These are phyloP conservation scores for Prunella vulgaris DNA, from an alignment of 257 asterid genomes.

Conservation along the genomic window DNA sequence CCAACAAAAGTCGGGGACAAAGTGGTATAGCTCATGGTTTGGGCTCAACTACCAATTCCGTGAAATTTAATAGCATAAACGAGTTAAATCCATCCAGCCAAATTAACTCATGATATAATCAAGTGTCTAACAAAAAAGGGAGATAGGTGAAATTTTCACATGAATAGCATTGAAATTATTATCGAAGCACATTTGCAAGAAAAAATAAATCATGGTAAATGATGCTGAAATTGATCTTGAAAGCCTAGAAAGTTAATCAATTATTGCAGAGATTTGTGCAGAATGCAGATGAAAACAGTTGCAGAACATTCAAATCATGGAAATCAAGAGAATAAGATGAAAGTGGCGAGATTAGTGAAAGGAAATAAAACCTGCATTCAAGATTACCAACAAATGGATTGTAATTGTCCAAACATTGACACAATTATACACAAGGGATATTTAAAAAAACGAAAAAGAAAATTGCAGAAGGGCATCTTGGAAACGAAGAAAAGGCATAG, in stretches of 20 bases:
- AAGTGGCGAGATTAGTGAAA: neutral
- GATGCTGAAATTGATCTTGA: neutral
- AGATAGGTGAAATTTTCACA: neutral
- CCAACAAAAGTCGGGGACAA: slow-evolving; percentile 22
- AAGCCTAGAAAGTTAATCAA: neutral
- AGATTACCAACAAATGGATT: neutral
- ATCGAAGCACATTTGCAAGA: neutral
- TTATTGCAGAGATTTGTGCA: neutral
- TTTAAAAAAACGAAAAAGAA: neutral
- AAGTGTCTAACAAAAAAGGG: slow-evolving; percentile 2
- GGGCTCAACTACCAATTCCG: no score
- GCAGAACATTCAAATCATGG: neutral
- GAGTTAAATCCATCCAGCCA: slow-evolving; percentile 1
- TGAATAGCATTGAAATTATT: neutral
- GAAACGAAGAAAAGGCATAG: slow-evolving; percentile 20
- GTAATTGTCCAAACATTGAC: neutral
- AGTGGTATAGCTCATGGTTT: no score
- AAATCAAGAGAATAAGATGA: neutral
- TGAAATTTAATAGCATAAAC: slow-evolving; percentile 8
- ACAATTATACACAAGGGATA: neutral
- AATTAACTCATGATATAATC: neutral
- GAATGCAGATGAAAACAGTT: neutral
- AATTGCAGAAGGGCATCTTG: slow-evolving; percentile 11
- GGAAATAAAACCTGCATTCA: slow-evolving; percentile 1
- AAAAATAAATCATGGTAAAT: neutral